Base-by-base conservation (phyloP, 1,139 yeast genomes). In the Blastobotrys capitulatus region DNA sequence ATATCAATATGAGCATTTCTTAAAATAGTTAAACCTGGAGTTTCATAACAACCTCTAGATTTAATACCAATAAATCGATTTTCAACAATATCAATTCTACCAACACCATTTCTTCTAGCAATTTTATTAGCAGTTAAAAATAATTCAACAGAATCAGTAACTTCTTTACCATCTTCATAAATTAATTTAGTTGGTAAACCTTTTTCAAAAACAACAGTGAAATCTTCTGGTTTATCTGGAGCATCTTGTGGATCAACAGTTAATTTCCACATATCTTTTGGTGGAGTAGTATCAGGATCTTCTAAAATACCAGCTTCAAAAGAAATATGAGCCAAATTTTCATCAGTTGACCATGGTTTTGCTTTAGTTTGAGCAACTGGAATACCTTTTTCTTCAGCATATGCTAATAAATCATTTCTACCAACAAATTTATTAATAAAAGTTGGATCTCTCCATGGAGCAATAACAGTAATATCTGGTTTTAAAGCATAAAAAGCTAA, bases 321-420 rank as follows among this genome's bases (percentile, higher is more conserved):
- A 39, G 97, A 90, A 68, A 92, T 92, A 73, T 92, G 98, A 42
- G 98, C 98, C 81, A 90, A 76, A 79, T 92, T 92, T 77, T 92
- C 98, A 69, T 92, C 98, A 55, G 97, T 94, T 25, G 97, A 90
- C 98, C 98, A 92, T 60, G 98, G 98, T 78, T 92, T 92, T 57
- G 97, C 89, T 73, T 89, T 88, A 60, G 98, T 92, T 77, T 92
- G 98, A 50, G 95, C 78, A 54, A 92, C 98, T 57, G 95, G 96
- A 61, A 92, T 92, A 59, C 79, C 81, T 78, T 92, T 90, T 60
- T 79, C 79, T 53, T 87, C 92, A 57, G 98, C 96, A 69, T 92
- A 92, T 42, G 87, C 96, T 64, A 92, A 79, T 67, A 92, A 77
- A 69, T 88, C 98, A 63, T 87, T 86, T 80, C 98, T 89, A 64